These are phyloP conservation scores for Calonectria naviculata DNA, from an alignment of 2,329 filamentous ascomycete species.

Conservation along the genomic window DNA sequence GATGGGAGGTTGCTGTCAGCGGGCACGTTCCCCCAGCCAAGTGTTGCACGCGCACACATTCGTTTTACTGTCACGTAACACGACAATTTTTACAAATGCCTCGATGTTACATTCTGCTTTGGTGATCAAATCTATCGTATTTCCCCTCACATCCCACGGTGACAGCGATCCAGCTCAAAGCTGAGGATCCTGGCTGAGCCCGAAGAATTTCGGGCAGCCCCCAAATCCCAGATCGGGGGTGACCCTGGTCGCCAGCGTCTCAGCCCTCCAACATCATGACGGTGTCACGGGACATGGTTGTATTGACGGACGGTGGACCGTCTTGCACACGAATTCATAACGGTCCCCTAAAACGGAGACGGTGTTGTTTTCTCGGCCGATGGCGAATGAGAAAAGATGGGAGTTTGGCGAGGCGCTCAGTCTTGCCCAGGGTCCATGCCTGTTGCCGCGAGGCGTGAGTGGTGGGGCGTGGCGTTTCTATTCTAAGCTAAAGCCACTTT, in stretches of 20 bases:
- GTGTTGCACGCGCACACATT: neutral
- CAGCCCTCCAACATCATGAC: slow-evolving; percentile 31
- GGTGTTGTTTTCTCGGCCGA: slow-evolving; percentile 43
- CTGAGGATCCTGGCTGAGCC: neutral
- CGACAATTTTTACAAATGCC: neutral
- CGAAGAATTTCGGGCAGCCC: slow-evolving; percentile 18
- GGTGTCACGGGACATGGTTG: slow-evolving; percentile 37
- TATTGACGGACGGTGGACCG: slow-evolving; percentile 24
- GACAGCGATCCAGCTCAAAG: neutral
- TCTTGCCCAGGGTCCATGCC: slow-evolving; percentile 16
- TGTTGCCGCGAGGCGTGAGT: slow-evolving; percentile 5
- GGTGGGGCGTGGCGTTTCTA: slow-evolving; percentile 26
- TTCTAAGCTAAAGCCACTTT: slow-evolving; percentile 35
- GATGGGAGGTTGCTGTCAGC: slow-evolving; percentile 10
- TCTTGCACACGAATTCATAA: slow-evolving; percentile 32
- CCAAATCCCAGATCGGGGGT: slow-evolving; percentile 14
- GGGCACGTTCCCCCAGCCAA: slow-evolving; percentile 7
- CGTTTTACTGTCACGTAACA: neutral
- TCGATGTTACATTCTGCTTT: slow-evolving; percentile 11
- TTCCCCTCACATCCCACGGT: neutral
- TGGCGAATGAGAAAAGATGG: slow-evolving; percentile 38
- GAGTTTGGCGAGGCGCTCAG: slow-evolving; percentile 18
- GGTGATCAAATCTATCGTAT: slow-evolving; percentile 23
- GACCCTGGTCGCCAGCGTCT: slow-evolving; percentile 28
- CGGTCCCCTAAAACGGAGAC: slow-evolving; percentile 31